These are phyloP conservation scores for Penicillium atrosanguineum DNA, from an alignment of 495 filamentous ascomycete species.

Conservation along the genomic window DNA sequence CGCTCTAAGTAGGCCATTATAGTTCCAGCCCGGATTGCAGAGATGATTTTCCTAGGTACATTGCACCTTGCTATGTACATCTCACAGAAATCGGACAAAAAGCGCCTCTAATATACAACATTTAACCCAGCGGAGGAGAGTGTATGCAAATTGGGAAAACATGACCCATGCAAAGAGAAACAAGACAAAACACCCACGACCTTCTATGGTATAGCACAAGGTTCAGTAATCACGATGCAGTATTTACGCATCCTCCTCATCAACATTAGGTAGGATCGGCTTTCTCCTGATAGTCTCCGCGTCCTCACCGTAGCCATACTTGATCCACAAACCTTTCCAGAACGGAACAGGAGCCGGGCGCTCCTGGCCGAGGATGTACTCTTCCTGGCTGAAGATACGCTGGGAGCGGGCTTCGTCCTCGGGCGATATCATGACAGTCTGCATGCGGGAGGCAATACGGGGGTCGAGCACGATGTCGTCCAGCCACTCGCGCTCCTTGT, in stretches of 20 bases:
- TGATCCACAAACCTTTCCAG: constrained; percentile 45
- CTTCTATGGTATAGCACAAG: constrained; percentile 19
- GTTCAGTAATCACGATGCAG: not conserved
- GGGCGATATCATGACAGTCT: constrained; percentile 58
- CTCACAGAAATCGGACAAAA: constrained; percentile 8
- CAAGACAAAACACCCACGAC: constrained; percentile 17
- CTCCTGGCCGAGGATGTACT: constrained; percentile 62
- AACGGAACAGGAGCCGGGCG: constrained; percentile 36
- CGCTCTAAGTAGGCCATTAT: not conserved
- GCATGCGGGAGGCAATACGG: constrained; percentile 78
- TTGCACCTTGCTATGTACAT: constrained; percentile 19
- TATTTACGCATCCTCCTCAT: constrained; percentile 33
- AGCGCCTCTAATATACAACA: constrained; percentile 30
- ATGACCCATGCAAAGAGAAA: constrained; percentile 13
- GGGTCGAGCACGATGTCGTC: constrained; percentile 75
- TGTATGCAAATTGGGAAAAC: constrained; percentile 22
- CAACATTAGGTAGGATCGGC: constrained; percentile 41
- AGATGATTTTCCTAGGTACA: not conserved
- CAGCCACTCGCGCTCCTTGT: constrained; percentile 68
- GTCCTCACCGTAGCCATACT: constrained; percentile 47
- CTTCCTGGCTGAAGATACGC: constrained; percentile 58
- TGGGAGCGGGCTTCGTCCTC: constrained; percentile 68
- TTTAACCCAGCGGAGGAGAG: constrained; percentile 23
- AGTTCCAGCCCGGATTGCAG: not conserved
- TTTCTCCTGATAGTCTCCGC: constrained; percentile 40